phyloP scores from a whole-genome alignment of 2,329 filamentous ascomycete species.

The Cercospora canescens region DNA sequence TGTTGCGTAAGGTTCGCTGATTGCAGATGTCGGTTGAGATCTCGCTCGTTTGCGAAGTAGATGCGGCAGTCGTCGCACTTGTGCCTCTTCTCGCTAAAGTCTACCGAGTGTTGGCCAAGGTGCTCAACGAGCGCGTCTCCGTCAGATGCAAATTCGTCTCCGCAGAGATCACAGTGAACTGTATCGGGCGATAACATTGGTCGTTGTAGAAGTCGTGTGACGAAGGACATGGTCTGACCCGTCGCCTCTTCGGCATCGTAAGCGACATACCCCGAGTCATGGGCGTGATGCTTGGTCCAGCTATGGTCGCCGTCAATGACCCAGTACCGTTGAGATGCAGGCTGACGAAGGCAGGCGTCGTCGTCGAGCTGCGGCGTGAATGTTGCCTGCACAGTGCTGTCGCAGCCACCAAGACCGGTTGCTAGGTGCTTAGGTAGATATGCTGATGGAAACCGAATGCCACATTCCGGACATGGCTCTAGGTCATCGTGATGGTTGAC shows the following conservation, averaged over 20 bases:
- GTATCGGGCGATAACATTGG: constrained; percentile 15
- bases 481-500: constrained; percentile 19
- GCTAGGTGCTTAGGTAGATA: constrained; percentile 25
- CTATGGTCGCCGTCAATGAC: constrained; percentile 24
- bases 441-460: constrained; percentile 18
- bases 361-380: constrained; percentile 17
- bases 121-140: constrained; percentile 21
- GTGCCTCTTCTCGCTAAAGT: constrained; percentile 27
- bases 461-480: constrained; percentile 26
- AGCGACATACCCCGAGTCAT: constrained; percentile 8
- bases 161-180: constrained; percentile 25
- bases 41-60: constrained; percentile 27
- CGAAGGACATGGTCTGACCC: constrained; percentile 21
- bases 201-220: constrained; percentile 19
- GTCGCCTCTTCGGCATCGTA: constrained; percentile 10
- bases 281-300: constrained; percentile 9
- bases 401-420: constrained; percentile 25
- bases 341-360: constrained; percentile 7
- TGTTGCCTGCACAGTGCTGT: constrained; percentile 21
- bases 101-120: constrained; percentile 26
- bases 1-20: constrained; percentile 24
- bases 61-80: constrained; percentile 27
- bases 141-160: constrained; percentile 16
- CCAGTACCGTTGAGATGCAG: constrained; percentile 25
- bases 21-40: constrained; percentile 26